phyloP scores from a whole-genome alignment of 2,329 filamentous ascomycete species.

The Pseudogymnoascus destructans region DNA sequence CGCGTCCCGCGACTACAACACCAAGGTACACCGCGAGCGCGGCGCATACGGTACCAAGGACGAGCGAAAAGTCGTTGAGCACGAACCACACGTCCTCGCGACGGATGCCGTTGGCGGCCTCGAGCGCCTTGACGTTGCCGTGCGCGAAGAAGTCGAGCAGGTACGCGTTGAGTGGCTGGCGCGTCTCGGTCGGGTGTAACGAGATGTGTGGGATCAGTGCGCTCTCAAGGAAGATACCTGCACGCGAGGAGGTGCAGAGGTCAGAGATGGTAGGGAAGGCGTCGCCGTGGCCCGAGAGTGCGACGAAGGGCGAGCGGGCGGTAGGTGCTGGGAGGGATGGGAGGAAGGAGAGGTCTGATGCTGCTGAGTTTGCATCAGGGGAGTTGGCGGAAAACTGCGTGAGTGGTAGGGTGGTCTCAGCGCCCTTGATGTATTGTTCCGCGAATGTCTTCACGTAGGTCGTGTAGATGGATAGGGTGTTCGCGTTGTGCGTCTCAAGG shows the following conservation, averaged over 20 bases:
- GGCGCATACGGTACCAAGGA: conserved; percentile 59
- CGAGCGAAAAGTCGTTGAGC: conserved; percentile 51
- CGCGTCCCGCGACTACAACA: conserved; percentile 37
- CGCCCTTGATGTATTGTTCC: conserved; percentile 38
- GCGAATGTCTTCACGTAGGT: conserved; percentile 58
- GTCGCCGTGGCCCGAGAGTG: conserved; percentile 56
- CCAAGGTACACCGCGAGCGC: conserved; percentile 46
- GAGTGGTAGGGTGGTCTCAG: conserved; percentile 22
- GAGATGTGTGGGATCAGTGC: conserved; percentile 57
- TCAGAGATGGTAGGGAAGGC: conserved; percentile 51
- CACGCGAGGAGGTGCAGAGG: conserved; percentile 50
- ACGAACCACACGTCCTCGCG: conserved; percentile 58
- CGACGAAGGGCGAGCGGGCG: conserved; percentile 55
- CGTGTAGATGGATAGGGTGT: conserved; percentile 53
- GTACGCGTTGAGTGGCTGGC: conserved; percentile 48
- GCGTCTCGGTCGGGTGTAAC: conserved; percentile 42
- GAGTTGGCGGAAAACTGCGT: conserved; percentile 18
- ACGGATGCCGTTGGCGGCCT: conserved; percentile 52
- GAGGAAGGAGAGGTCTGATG: conserved; percentile 14
- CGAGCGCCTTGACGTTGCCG: conserved; percentile 47
- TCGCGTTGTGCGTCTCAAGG: conserved; percentile 47
- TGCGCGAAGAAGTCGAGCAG: conserved; percentile 68
- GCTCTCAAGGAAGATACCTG: conserved; percentile 62
- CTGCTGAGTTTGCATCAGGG: conserved; percentile 10
- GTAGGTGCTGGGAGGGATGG: conserved; percentile 29